Evolutionary conservation across 192 early-diverging fungal genomes (phyloP).

Genomic region (Podochytrium sp.): DNA sequence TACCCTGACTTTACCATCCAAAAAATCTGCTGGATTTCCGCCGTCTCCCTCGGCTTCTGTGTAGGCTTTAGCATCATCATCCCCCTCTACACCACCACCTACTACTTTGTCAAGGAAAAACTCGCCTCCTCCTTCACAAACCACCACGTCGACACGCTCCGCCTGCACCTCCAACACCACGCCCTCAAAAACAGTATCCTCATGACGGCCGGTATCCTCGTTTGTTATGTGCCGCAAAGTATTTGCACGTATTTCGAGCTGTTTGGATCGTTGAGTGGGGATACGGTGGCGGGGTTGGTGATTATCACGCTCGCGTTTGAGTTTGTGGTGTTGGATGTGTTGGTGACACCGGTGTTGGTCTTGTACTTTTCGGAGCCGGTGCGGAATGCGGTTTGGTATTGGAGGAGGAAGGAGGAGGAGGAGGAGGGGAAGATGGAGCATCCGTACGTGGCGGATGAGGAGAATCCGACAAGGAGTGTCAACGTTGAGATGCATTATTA

Average conservation of each 20-base stretch:
- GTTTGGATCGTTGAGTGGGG: not conserved
- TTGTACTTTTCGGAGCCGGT: conserved; percentile 7
- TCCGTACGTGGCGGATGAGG: no score
- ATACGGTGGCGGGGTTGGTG: not conserved
- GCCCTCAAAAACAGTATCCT: not conserved
- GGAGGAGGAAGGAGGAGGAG: no score
- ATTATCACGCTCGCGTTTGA: not conserved
- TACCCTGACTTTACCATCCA: no score
- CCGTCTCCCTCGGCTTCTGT: no score
- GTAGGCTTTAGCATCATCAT: not conserved
- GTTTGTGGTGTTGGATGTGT: not conserved
- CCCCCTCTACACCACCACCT: not conserved
- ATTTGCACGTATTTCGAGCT: not conserved
- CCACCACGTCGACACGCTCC: not conserved
- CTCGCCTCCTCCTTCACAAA: not conserved
- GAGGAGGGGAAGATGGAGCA: no score
- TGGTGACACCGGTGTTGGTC: not conserved
- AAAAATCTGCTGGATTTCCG: no score
- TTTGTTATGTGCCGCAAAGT: not conserved
- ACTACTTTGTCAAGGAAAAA: not conserved
- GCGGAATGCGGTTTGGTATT: not conserved
- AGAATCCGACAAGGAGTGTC: no score
- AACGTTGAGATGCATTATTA: no score
- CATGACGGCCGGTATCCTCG: not conserved
- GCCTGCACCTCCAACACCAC: not conserved